These are phyloP conservation scores for Vinca minor DNA, from an alignment of 257 asterid genomes.

Conservation along the genomic window DNA sequence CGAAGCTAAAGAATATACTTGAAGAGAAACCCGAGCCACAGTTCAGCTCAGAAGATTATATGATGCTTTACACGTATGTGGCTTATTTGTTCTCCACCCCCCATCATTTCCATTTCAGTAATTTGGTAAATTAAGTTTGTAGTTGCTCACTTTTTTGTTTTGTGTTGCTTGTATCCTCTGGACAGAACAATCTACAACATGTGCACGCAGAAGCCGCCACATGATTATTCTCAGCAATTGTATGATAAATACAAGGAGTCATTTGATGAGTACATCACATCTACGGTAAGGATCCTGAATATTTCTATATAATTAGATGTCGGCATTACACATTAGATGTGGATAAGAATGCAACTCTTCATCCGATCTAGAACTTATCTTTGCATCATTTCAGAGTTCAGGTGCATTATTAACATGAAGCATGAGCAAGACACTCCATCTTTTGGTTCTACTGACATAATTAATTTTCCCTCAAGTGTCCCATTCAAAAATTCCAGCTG, in stretches of 20 bases:
- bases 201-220: constrained; percentile 98
- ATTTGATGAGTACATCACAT: constrained; percentile 68
- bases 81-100: constrained; percentile 2
- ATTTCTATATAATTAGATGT: not conserved
- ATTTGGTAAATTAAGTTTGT: not conserved
- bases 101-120: not conserved
- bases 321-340: too few relatives aligned
- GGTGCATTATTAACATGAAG: not conserved
- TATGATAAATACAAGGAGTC: constrained; percentile 84
- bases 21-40: constrained; percentile 90
- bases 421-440: not conserved
- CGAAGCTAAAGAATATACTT: constrained; percentile 73
- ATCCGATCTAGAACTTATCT: not conserved
- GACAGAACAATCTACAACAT: constrained; percentile 87
- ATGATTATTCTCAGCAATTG: constrained; percentile 91
- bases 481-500: not conserved
- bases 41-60: constrained; percentile 86
- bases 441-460: not conserved
- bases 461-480: not conserved
- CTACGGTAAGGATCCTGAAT: constrained; percentile 43
- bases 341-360: not conserved
- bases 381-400: not conserved
- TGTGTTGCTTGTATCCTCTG: constrained; percentile 17
- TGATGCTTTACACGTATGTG: constrained; percentile 86
- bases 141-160: not conserved